phyloP scores from a whole-genome alignment of 805 yeast genomes.

The Wickerhamiella hasegawae region DNA sequence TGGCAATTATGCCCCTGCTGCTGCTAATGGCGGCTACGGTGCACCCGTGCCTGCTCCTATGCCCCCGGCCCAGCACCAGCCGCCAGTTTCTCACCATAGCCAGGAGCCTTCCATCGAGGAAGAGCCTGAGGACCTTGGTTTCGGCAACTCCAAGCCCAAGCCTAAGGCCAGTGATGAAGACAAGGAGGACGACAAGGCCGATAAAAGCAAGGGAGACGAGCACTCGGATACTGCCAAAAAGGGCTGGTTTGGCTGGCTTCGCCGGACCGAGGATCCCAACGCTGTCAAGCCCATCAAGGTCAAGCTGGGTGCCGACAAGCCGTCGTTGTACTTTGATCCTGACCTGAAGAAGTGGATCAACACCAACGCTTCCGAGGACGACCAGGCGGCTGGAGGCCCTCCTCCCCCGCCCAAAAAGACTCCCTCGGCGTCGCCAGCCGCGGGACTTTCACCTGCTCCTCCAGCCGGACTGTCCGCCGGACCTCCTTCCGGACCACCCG shows the following conservation, averaged over 20 bases:
- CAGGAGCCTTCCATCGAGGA: not conserved
- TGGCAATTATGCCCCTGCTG: too few species aligned
- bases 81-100: too few species aligned
- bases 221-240: slow-evolving; percentile 16
- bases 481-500: slow-evolving; percentile 9
- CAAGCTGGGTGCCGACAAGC: slow-evolving; percentile 66
- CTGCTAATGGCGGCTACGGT: too few species aligned
- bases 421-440: slow-evolving; percentile 8
- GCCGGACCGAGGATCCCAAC: slow-evolving; percentile 28
- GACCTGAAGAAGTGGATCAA: slow-evolving; percentile 78
- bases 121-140: slow-evolving; percentile 1
- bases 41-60: too few species aligned
- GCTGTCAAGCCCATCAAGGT: slow-evolving; percentile 68
- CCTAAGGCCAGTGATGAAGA: slow-evolving; percentile 11
- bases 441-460: not conserved
- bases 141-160: slow-evolving; percentile 4
- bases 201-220: slow-evolving; percentile 13
- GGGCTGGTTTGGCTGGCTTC: slow-evolving; percentile 44
- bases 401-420: slow-evolving; percentile 52
- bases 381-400: slow-evolving; percentile 37
- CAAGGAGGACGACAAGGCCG: slow-evolving; percentile 14
- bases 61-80: slow-evolving; percentile 1
- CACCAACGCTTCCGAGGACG: slow-evolving; percentile 33
- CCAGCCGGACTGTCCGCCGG: not conserved
- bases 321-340: slow-evolving; percentile 67